Conservation (phyloP, 768 basidiomycete genomes). For the Suillus decipiens region DNA sequence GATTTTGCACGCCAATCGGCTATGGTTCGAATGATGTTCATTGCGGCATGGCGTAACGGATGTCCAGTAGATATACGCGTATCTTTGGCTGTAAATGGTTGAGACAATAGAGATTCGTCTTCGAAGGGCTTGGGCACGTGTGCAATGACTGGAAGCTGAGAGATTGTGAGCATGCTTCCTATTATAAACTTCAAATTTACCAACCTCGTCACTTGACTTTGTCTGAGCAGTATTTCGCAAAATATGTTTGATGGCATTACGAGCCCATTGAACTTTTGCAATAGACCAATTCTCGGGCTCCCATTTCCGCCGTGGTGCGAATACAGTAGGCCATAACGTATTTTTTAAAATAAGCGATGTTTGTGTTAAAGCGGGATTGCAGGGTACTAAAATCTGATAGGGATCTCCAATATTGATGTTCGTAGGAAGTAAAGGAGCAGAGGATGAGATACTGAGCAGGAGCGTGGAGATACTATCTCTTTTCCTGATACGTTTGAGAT, state of each 20-base stretch:
- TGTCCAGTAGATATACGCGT: slow-evolving; percentile 67
- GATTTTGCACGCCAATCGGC: slow-evolving; percentile 52
- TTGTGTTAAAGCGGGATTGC: slow-evolving; percentile 63
- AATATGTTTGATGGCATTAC: slow-evolving; percentile 59
- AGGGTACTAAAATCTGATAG: slow-evolving; percentile 63
- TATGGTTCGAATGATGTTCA: slow-evolving; percentile 72
- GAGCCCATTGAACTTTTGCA: slow-evolving; percentile 73
- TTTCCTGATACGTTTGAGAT: slow-evolving; percentile 79
- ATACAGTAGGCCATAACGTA: slow-evolving; percentile 85
- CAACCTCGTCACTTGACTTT: slow-evolving; percentile 58
- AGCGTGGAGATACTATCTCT: slow-evolving; percentile 47
- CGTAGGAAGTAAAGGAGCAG: slow-evolving; percentile 51
- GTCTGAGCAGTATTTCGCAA: slow-evolving; percentile 52
- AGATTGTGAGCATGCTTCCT: not conserved
- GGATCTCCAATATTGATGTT: slow-evolving; percentile 50
- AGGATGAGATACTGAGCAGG: slow-evolving; percentile 47
- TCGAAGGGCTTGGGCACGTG: slow-evolving; percentile 61
- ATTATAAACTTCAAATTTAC: slow-evolving; percentile 15
- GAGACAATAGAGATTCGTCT: slow-evolving; percentile 25
- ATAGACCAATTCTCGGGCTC: slow-evolving; percentile 69
- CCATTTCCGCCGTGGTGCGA: slow-evolving; percentile 66
- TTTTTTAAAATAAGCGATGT: slow-evolving; percentile 67
- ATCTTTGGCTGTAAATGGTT: slow-evolving; percentile 62
- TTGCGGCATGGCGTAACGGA: slow-evolving; percentile 82
- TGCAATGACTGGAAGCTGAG: slow-evolving; percentile 74